phyloP scores from a whole-genome alignment of 2,329 filamentous ascomycete genomes.

The Pestalotiopsis sp. region DNA sequence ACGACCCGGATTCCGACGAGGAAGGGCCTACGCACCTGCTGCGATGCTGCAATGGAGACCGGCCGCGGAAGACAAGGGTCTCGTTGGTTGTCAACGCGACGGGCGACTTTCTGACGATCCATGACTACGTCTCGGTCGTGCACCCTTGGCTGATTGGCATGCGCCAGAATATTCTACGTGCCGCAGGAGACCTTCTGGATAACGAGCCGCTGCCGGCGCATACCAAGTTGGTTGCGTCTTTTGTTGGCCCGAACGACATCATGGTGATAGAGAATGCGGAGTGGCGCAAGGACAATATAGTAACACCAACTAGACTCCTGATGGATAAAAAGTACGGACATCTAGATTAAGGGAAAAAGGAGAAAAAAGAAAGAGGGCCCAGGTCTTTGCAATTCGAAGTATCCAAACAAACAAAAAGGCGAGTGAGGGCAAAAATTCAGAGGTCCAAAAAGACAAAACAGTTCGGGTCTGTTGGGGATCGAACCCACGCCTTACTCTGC shows the following conservation, averaged over 20 bases:
- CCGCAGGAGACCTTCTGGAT: neutral
- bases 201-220: neutral
- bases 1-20: neutral
- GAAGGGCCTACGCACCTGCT: neutral
- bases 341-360: too few relatives aligned
- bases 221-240: neutral
- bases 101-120: neutral
- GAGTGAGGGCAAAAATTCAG: too few relatives aligned
- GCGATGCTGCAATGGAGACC: neutral
- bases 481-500: too few relatives aligned
- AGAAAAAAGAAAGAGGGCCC: too few relatives aligned
- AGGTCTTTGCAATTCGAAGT: too few relatives aligned
- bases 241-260: neutral
- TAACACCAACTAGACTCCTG: too few relatives aligned
- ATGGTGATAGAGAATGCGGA: neutral
- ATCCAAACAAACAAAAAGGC: too few relatives aligned
- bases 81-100: neutral
- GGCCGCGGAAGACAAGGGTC: neutral
- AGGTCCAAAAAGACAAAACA: too few relatives aligned
- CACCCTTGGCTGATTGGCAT: constrained; percentile 12
- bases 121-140: constrained; percentile 13
- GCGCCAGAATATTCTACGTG: neutral
- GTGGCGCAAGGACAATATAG: neutral
- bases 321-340: too few relatives aligned
- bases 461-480: too few relatives aligned